Conservation (phyloP, 805 yeast genomes). For the Kodamaea laetipori region DNA sequence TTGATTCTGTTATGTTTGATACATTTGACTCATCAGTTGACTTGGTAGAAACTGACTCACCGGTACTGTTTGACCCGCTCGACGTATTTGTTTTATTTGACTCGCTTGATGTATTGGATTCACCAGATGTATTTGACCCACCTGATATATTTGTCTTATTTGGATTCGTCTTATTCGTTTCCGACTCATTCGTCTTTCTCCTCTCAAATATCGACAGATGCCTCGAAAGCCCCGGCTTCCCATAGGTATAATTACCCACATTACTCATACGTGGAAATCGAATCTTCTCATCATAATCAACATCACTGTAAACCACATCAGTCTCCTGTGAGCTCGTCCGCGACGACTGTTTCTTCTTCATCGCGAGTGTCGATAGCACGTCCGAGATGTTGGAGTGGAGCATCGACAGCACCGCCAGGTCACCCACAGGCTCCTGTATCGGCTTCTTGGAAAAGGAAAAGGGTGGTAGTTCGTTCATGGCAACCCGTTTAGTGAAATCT, state of each 20-base stretch:
- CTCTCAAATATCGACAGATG: conserved; percentile 2
- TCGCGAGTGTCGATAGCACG: conserved; percentile 8
- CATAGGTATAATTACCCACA: conserved; percentile 29
- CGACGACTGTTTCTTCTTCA: conserved; percentile 4
- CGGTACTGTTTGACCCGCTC: too few relatives aligned
- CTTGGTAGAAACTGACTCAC: too few relatives aligned
- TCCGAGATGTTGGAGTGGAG: conserved; percentile 29
- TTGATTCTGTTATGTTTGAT: too few relatives aligned
- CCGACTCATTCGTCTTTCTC: background rate
- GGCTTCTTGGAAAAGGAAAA: conserved; percentile 38
- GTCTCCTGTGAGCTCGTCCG: conserved; percentile 10
- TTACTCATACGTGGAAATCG: conserved; percentile 56
- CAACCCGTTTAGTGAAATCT: background rate
- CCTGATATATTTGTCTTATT: background rate
- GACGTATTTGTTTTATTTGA: too few relatives aligned
- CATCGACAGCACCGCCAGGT: conserved; percentile 7
- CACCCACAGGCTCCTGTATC: conserved; percentile 15
- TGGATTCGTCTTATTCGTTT: background rate
- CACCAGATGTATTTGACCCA: too few relatives aligned
- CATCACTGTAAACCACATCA: conserved; percentile 12
- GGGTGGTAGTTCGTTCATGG: conserved; percentile 21
- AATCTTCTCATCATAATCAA: conserved; percentile 55
- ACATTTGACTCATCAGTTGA: too few relatives aligned
- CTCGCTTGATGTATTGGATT: too few relatives aligned
- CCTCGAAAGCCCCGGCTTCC: conserved; percentile 9